Conservation (phyloP, 768 basidiomycete species). For the Russula foetens region DNA sequence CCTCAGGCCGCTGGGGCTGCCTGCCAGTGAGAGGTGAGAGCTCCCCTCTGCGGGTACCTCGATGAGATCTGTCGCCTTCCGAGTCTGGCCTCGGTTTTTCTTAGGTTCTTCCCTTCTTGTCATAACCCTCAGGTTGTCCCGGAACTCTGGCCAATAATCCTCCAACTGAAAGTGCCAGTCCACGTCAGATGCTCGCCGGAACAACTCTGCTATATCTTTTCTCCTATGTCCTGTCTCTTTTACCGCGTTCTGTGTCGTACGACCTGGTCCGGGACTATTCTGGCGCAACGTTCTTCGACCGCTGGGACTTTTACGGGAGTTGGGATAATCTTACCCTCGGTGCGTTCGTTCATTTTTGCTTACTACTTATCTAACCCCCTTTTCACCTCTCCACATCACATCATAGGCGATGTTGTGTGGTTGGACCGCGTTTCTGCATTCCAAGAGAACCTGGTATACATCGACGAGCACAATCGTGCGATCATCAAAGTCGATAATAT, state of each 20-base stretch:
- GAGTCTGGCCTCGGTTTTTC: too few species aligned
- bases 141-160: too few species aligned
- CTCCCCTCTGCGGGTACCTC: too few species aligned
- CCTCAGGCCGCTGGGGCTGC: too few species aligned
- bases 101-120: too few species aligned
- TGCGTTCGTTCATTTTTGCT: slow-evolving; percentile 15
- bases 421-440: slow-evolving; percentile 40
- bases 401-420: slow-evolving; percentile 56
- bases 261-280: slow-evolving; percentile 32
- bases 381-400: not conserved
- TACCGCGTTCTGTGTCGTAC: slow-evolving; percentile 19
- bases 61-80: too few species aligned
- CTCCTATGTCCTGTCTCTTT: not conserved
- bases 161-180: too few species aligned
- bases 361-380: not conserved
- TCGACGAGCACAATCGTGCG: slow-evolving; percentile 53
- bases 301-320: slow-evolving; percentile 36
- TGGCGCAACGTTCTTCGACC: slow-evolving; percentile 36
- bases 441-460: slow-evolving; percentile 44
- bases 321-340: slow-evolving; percentile 36
- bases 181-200: not conserved
- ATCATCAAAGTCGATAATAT: slow-evolving; percentile 71
- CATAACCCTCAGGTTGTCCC: too few species aligned
- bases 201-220: not conserved
- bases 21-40: too few species aligned